Evolutionary conservation across 148 eudicot genomes (phyloP).

Genomic region (Euryodendron excelsum): DNA sequence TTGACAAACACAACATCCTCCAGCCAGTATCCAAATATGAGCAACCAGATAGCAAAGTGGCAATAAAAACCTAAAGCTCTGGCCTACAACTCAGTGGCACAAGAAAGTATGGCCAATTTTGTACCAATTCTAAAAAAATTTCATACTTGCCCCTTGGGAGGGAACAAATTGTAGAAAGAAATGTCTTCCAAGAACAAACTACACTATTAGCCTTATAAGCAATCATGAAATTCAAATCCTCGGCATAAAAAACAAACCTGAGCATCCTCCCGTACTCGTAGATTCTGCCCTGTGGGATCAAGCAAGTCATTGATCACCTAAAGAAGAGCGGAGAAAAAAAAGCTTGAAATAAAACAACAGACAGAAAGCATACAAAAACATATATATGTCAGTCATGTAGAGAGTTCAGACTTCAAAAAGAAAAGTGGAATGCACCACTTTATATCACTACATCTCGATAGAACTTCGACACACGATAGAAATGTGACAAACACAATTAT

Average conservation of each 20-base stretch:
- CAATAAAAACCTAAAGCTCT: neutral
- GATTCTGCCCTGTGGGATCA: slow-evolving; percentile 75
- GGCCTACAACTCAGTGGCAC: neutral
- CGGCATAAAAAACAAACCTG: slow-evolving; percentile 42
- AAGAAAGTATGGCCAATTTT: neutral
- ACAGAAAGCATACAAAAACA: neutral
- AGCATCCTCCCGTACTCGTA: slow-evolving; percentile 68
- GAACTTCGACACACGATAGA: neutral
- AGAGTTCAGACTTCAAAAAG: neutral
- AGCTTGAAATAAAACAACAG: slow-evolving; percentile 13
- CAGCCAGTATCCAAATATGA: neutral
- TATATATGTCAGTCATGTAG: neutral
- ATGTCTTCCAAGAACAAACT: neutral
- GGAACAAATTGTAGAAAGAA: neutral
- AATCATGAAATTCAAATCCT: neutral
- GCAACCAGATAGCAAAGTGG: neutral
- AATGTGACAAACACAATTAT: neutral
- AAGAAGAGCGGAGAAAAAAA: neutral
- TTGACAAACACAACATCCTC: neutral
- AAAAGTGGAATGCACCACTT: too few relatives aligned
- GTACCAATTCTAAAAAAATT: neutral
- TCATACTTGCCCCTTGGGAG: neutral
- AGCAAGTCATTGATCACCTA: slow-evolving; percentile 89
- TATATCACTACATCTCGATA: neutral
- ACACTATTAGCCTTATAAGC: neutral